Percentiles rank a stretch among this genome's conserved stretches.
Conservation (phyloP, 78 protist species). For the Dictyostelium firmibasis region DNA sequence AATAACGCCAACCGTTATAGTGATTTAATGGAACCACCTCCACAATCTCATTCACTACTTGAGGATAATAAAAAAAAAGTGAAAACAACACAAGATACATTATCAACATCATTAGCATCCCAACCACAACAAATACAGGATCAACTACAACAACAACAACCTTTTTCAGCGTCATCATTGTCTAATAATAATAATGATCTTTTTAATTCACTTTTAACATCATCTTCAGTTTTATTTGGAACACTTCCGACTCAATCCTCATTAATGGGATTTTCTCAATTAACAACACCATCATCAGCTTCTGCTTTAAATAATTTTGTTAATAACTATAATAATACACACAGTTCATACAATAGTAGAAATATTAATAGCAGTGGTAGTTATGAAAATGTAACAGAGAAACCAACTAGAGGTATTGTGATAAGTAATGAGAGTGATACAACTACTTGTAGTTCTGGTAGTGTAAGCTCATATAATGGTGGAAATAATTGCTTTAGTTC, state of each 20-base stretch:
- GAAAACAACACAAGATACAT: background rate
- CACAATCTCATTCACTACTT: background rate
- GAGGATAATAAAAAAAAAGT: background rate
- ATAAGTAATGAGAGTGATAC: background rate
- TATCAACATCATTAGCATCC: background rate
- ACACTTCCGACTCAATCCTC: background rate
- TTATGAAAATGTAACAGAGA: background rate
- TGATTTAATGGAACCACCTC: background rate
- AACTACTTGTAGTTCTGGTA: background rate
- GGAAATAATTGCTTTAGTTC: background rate
- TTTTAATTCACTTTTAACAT: slow-evolving; percentile 20
- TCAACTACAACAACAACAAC: background rate
- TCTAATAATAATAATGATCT: background rate
- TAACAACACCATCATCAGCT: background rate
- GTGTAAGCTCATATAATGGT: background rate
- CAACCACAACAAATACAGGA: background rate
- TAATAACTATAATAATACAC: background rate
- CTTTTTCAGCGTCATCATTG: background rate
- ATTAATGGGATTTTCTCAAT: background rate
- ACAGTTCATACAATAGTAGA: background rate
- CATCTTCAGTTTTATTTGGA: slow-evolving; percentile 21
- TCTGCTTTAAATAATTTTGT: background rate
- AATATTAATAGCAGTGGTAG: background rate
- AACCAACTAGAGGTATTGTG: background rate
- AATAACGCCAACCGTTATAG: background rate